Evolutionary conservation across 768 basidiomycete species (phyloP).

Genomic region (Suillus decipiens): DNA sequence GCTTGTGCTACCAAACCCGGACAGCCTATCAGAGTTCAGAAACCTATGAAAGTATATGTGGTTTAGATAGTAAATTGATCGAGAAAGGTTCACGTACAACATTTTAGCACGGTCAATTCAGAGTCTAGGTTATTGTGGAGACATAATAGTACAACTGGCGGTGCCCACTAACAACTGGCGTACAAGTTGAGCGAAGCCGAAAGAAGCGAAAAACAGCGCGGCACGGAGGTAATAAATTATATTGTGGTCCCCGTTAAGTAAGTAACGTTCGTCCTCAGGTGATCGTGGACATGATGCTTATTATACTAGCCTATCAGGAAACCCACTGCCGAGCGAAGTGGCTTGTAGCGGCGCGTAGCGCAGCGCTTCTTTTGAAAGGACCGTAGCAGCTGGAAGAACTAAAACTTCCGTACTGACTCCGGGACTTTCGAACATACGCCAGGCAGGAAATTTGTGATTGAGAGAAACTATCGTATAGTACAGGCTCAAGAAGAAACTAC

Average conservation of each 20-base stretch:
- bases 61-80: neutral
- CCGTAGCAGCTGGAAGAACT: too few relatives aligned
- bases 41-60: neutral
- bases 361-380: too few relatives aligned
- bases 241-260: neutral
- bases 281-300: neutral
- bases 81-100: neutral
- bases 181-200: conserved; percentile 1
- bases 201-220: conserved; percentile 7
- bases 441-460: too few relatives aligned
- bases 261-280: neutral
- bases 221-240: conserved; percentile 2
- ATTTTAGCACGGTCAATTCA: neutral
- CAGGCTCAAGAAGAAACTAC: too few relatives aligned
- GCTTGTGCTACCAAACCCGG: neutral
- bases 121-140: neutral
- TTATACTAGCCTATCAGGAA: neutral
- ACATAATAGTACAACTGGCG: neutral
- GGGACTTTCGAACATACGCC: too few relatives aligned
- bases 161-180: neutral
- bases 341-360: too few relatives aligned
- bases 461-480: too few relatives aligned
- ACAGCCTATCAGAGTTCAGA: neutral
- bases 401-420: too few relatives aligned
- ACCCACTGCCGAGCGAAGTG: too few relatives aligned